Percentiles rank a stretch among this genome's conserved stretches.
Conservation (phyloP, 768 basidiomycete genomes). For the Leccinum rimulosum region DNA sequence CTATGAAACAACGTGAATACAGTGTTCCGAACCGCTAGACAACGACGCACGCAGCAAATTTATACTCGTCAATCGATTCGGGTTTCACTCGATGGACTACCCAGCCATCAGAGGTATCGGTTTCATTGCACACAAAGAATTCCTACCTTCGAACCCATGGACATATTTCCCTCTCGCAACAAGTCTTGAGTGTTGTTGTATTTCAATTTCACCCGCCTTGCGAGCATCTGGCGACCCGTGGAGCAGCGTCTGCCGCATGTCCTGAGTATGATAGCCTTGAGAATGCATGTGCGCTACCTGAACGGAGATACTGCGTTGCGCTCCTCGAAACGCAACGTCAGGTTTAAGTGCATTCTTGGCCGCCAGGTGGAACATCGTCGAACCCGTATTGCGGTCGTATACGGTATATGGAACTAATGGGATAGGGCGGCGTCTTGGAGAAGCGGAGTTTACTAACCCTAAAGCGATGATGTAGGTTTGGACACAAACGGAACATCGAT, state of each 20-base stretch:
- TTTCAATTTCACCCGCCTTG: conserved; percentile 71
- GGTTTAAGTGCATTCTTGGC: conserved; percentile 15
- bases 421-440: conserved; percentile 7
- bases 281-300: conserved; percentile 43
- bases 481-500: not conserved
- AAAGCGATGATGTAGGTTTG: not conserved
- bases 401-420: conserved; percentile 6
- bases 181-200: conserved; percentile 80
- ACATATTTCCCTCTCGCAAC: conserved; percentile 94
- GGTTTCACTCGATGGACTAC: conserved; percentile 87
- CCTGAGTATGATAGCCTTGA: conserved; percentile 28
- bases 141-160: conserved; percentile 80
- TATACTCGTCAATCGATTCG: conserved; percentile 77
- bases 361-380: conserved; percentile 24
- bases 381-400: not conserved
- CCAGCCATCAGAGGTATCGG: conserved; percentile 2
- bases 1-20: conserved; percentile 37
- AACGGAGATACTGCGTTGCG: conserved; percentile 57
- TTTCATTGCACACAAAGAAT: not conserved
- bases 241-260: conserved; percentile 62
- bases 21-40: not conserved
- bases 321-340: conserved; percentile 18
- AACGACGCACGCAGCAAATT: conserved; percentile 73
- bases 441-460: conserved; percentile 20
- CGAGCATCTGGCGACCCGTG: conserved; percentile 95